Evolutionary conservation across 1,284 basidiomycete genomes (phyloP), one percentile per base, ranked within the genome.

Genomic region (Neonothopanus nambi): DNA sequence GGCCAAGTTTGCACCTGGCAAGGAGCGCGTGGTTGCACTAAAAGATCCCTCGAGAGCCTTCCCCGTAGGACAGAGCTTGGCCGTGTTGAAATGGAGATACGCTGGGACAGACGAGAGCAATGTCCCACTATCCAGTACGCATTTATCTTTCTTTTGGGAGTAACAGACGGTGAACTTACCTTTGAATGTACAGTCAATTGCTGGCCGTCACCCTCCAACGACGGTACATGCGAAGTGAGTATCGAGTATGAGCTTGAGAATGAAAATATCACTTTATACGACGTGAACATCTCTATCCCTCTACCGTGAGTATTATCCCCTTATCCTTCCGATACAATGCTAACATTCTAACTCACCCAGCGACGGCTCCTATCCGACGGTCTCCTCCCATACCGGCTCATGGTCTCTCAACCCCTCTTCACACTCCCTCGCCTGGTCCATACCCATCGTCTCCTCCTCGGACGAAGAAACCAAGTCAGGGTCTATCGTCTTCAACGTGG

Each of bases 221-320:
- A 94, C 62, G 93, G 93, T 23, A 88, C 87, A 1, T 92, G 88
- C 61, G 94, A 97, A 61, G 93, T 98, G 53, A 96, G 91, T 68
- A 92, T 98, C 63, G 96, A 98, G 70, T 99, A 97, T 69, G 95
- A 98, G 69, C 87, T 98, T 44, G 93, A 96, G 68, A 89, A 93
- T 56, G 84, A 88, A 59, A 83, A 82, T 55, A 72, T 96, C 52
- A 81, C 84, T 0, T 77, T 98, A 3, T 84, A 91, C 65, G 92
- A 97, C 65, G 82, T 96, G 30, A 80, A 87, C 61, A 93, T 98
- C 59, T 87, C 89, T 50, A 95, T 98, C 61, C 95, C 96, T 23
- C 82, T 98, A 45, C 94, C 95, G 82, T 93, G 70, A 67, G 89
- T 81, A 35, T 33, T 9, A 33, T 33, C 13, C 48, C 56, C n/a